A percentile compares a stretch with the other conserved stretches of the same genome.
Evolutionary conservation across 768 basidiomycete species (phyloP).

Genomic region (Pisolithus tinctorius): DNA sequence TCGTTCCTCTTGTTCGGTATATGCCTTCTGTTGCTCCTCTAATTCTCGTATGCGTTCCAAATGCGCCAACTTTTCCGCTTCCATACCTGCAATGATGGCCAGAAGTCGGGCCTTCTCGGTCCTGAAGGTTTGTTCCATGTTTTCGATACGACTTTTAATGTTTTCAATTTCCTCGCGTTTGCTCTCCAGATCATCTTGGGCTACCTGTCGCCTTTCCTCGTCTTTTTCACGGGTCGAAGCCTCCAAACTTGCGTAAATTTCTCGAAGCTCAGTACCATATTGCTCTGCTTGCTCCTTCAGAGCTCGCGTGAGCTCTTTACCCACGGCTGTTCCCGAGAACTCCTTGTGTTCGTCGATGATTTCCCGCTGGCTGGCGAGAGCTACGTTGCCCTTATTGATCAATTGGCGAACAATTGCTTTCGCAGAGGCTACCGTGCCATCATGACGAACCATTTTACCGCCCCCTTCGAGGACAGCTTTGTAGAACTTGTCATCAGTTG

Average conservation of each 20-base stretch:
- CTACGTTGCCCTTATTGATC: conserved; percentile 31
- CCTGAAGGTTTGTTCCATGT: conserved; percentile 32
- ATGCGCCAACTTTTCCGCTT: conserved; percentile 14
- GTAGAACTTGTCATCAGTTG: conserved; percentile 38
- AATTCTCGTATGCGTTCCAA: conserved; percentile 16
- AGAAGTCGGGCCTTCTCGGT: conserved; percentile 31
- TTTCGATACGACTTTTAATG: conserved; percentile 33
- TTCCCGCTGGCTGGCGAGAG: conserved; percentile 50
- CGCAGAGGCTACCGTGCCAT: conserved; percentile 34
- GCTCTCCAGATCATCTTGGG: conserved; percentile 37
- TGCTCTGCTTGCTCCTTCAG: conserved; percentile 40
- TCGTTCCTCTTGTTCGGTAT: conserved; percentile 16
- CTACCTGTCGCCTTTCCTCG: conserved; percentile 38
- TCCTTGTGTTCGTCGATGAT: conserved; percentile 43
- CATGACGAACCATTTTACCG: conserved; percentile 38
- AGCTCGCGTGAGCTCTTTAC: conserved; percentile 44
- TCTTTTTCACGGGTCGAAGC: conserved; percentile 39
- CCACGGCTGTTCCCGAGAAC: conserved; percentile 47
- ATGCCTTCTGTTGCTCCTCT: conserved; percentile 21
- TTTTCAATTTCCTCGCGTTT: conserved; percentile 38
- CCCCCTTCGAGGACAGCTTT: conserved; percentile 45
- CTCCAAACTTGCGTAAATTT: conserved; percentile 42
- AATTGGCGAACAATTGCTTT: conserved; percentile 37
- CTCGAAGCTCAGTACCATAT: conserved; percentile 40
- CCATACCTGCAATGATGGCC: conserved; percentile 22